phyloP scores from a whole-genome alignment of 2,329 filamentous ascomycete species.

The Ophiosphaerella narmari region DNA sequence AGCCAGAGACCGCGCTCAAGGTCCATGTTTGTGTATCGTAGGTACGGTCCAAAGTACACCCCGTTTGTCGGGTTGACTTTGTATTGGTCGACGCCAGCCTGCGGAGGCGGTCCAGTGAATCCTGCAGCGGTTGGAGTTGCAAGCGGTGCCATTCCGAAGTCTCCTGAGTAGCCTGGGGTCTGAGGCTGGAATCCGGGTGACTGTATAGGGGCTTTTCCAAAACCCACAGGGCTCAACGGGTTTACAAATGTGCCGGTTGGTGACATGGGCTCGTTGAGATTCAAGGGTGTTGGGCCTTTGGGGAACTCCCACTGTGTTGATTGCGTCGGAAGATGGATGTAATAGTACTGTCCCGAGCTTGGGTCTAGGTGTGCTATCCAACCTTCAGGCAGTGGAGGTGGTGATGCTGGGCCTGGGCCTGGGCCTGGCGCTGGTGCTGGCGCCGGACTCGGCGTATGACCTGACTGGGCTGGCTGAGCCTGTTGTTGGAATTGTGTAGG shows the following conservation, averaged over 20 bases:
- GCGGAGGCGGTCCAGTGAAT: slow-evolving; percentile 86
- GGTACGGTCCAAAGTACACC: slow-evolving; percentile 96
- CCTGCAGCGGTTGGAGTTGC: slow-evolving; percentile 77
- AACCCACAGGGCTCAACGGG: slow-evolving; percentile 44
- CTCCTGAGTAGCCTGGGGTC: slow-evolving; percentile 82
- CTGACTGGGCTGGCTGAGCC: slow-evolving; percentile 24
- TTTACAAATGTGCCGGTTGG: slow-evolving; percentile 66
- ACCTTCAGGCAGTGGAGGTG: slow-evolving; percentile 91
- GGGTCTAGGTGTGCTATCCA: slow-evolving; percentile 98
- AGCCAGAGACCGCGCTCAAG: slow-evolving; percentile 88
- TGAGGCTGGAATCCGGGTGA: slow-evolving; percentile 85
- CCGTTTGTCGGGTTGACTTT: slow-evolving; percentile 92
- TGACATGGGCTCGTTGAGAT: slow-evolving; percentile 83
- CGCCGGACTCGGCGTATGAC: slow-evolving; percentile 49
- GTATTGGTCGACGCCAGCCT: slow-evolving; percentile 90
- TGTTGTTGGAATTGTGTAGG: slow-evolving; percentile 34
- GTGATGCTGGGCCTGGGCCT: slow-evolving; percentile 74
- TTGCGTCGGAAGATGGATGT: slow-evolving; percentile 93
- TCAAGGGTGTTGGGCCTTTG: slow-evolving; percentile 88
- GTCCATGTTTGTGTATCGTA: slow-evolving; percentile 97
- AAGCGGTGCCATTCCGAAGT: slow-evolving; percentile 77
- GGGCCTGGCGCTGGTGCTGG: slow-evolving; percentile 65
- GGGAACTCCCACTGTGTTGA: slow-evolving; percentile 99
- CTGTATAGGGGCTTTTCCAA: slow-evolving; percentile 66
- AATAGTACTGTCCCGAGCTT: slow-evolving; percentile 97